Percentiles rank a stretch among this genome's conserved stretches.
phyloP scores from a whole-genome alignment of 1,284 basidiomycete species.

The Sanguinoderma infundibulare region DNA sequence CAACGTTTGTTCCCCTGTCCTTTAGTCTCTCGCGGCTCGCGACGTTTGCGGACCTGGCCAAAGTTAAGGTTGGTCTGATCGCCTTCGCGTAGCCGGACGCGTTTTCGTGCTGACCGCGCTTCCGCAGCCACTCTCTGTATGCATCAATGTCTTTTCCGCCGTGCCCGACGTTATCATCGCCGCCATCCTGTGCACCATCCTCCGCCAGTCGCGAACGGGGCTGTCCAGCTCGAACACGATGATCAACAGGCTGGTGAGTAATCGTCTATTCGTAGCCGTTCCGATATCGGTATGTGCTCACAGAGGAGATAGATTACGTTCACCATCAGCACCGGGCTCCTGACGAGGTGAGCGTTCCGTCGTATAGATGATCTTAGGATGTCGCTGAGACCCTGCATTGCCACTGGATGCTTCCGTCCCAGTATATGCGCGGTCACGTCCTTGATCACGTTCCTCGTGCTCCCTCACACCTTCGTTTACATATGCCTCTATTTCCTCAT shows the following conservation, averaged over 20 bases:
- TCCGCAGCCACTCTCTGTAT: constrained; percentile 53
- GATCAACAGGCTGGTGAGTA: constrained; percentile 55
- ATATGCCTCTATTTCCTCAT: constrained; percentile 62
- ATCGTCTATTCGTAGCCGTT: background rate
- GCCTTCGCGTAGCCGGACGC: background rate
- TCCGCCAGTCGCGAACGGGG: constrained; percentile 54
- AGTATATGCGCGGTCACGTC: constrained; percentile 58
- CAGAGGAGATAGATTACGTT: constrained; percentile 48
- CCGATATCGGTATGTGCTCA: background rate
- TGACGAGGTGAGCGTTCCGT: constrained; percentile 44
- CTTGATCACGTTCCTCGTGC: constrained; percentile 52
- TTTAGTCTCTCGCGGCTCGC: constrained; percentile 16
- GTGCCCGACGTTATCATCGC: constrained; percentile 57
- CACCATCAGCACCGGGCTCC: constrained; percentile 57
- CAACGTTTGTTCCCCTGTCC: background rate
- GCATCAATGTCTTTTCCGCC: constrained; percentile 57
- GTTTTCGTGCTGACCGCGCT: too few species aligned
- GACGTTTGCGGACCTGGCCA: constrained; percentile 49
- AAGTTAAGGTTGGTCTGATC: constrained; percentile 44
- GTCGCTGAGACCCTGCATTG: background rate
- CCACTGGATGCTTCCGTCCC: background rate
- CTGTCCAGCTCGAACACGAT: constrained; percentile 62
- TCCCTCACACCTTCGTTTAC: constrained; percentile 55
- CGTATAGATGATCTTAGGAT: background rate
- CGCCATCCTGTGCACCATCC: constrained; percentile 49